Evolutionary conservation across 768 basidiomycete species (phyloP).

Genomic region (Phylloporus sp.): DNA sequence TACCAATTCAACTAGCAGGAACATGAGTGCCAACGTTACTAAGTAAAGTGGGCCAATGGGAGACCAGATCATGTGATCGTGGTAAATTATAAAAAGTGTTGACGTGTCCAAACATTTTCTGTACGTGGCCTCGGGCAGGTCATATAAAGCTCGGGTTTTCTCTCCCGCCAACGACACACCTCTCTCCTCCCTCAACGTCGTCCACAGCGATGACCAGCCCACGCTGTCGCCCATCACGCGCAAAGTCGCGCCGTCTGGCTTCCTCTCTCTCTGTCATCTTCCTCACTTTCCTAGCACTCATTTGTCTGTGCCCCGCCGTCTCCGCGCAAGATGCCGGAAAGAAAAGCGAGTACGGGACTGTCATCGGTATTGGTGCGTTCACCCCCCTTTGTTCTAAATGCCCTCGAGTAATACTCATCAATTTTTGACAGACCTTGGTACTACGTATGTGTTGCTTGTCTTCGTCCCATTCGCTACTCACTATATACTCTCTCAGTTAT

Average conservation of each 20-base stretch:
- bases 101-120: slow-evolving; percentile 28
- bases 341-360: slow-evolving; percentile 77
- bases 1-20: not conserved
- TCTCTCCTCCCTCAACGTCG: slow-evolving; percentile 11
- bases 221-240: slow-evolving; percentile 48
- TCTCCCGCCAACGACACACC: slow-evolving; percentile 5
- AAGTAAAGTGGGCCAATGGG: too few species aligned
- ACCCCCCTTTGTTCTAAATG: not conserved
- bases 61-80: slow-evolving; percentile 20
- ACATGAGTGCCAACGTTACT: too few species aligned
- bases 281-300: slow-evolving; percentile 64
- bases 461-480: not conserved
- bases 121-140: slow-evolving; percentile 24
- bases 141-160: slow-evolving; percentile 21
- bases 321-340: slow-evolving; percentile 56
- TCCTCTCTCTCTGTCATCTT: slow-evolving; percentile 60
- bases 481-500: slow-evolving; percentile 51
- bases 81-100: slow-evolving; percentile 24
- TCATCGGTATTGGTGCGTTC: slow-evolving; percentile 83
- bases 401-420: not conserved
- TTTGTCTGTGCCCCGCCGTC: slow-evolving; percentile 65
- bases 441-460: slow-evolving; percentile 52
- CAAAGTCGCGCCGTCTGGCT: slow-evolving; percentile 49
- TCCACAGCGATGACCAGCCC: slow-evolving; percentile 26
- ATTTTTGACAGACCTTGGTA: slow-evolving; percentile 73